Percentiles rank a stretch among this genome's conserved stretches.
Conservation (phyloP, 208 protist species). For the Trypanosoma cruzi region DNA sequence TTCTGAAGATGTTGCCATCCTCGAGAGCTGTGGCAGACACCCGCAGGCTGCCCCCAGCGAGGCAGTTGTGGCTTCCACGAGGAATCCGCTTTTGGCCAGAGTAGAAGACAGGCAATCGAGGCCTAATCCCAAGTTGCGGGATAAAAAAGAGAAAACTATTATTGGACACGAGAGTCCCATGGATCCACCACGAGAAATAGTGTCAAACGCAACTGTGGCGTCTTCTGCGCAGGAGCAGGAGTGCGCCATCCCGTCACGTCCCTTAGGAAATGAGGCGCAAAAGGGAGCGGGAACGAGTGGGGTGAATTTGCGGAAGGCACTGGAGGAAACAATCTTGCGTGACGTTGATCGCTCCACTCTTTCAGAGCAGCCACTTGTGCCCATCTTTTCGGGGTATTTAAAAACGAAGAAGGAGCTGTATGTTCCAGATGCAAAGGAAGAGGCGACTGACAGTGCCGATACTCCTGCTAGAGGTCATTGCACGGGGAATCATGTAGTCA, state of each 20-base stretch:
- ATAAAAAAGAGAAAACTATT: neutral
- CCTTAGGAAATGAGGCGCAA: neutral
- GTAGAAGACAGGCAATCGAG: neutral
- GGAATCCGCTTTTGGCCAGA: neutral
- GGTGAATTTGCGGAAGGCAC: neutral
- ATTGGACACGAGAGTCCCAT: neutral
- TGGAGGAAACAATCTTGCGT: neutral
- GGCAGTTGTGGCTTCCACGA: neutral
- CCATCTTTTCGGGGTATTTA: neutral
- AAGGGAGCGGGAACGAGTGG: neutral
- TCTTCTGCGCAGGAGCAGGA: neutral
- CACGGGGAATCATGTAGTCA: neutral
- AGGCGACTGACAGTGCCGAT: neutral
- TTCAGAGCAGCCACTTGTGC: slow-evolving; percentile 13
- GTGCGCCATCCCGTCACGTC: neutral
- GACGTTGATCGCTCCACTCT: neutral
- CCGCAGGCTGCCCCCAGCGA: neutral
- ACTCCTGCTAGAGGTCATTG: neutral
- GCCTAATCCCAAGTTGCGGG: neutral
- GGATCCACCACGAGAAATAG: neutral
- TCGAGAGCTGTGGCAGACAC: neutral
- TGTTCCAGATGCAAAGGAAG: neutral
- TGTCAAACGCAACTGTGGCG: neutral
- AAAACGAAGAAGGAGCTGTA: neutral
- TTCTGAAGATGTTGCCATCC: neutral